Percentiles rank a stretch among this genome's conserved stretches.
phyloP scores from a whole-genome alignment of 352 stramenopile genomes.

The Phytopythium aichiense region DNA sequence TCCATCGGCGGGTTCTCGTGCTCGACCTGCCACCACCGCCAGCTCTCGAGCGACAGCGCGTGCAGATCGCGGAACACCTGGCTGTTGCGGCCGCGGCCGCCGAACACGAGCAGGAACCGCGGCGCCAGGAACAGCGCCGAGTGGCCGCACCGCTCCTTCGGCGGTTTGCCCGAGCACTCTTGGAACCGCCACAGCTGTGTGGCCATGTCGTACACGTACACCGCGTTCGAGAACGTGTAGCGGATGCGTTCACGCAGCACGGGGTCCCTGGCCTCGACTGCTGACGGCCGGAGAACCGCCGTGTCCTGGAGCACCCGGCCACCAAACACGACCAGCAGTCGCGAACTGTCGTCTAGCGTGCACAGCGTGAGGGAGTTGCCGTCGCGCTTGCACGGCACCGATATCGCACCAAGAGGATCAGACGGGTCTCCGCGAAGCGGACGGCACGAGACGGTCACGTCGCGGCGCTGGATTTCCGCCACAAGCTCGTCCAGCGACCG shows the following conservation, averaged over 20 bases:
- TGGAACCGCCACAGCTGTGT: slow-evolving; percentile 30
- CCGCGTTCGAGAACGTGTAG: slow-evolving; percentile 57
- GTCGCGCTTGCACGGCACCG: slow-evolving; percentile 46
- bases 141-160: slow-evolving; percentile 52
- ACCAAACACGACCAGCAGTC: slow-evolving; percentile 52
- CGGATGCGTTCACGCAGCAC: slow-evolving; percentile 53
- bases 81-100: slow-evolving; percentile 48
- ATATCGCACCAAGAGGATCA: slow-evolving; percentile 36
- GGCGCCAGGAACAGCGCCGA: slow-evolving; percentile 47
- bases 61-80: slow-evolving; percentile 48
- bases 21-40: slow-evolving; percentile 46
- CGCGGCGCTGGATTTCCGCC: slow-evolving; percentile 22
- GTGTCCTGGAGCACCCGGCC: slow-evolving; percentile 48
- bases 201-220: slow-evolving; percentile 45
- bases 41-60: slow-evolving; percentile 37
- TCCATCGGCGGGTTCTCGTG: slow-evolving; percentile 20
- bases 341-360: slow-evolving; percentile 38
- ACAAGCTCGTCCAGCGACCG: slow-evolving; percentile 26
- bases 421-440: slow-evolving; percentile 14
- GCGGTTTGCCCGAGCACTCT: slow-evolving; percentile 30
- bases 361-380: slow-evolving; percentile 64
- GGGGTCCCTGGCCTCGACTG: slow-evolving; percentile 23
- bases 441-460: slow-evolving; percentile 23
- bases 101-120: slow-evolving; percentile 43
- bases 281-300: slow-evolving; percentile 30